Conservation (phyloP, 805 yeast species). For the Starmerella scarabaei region DNA sequence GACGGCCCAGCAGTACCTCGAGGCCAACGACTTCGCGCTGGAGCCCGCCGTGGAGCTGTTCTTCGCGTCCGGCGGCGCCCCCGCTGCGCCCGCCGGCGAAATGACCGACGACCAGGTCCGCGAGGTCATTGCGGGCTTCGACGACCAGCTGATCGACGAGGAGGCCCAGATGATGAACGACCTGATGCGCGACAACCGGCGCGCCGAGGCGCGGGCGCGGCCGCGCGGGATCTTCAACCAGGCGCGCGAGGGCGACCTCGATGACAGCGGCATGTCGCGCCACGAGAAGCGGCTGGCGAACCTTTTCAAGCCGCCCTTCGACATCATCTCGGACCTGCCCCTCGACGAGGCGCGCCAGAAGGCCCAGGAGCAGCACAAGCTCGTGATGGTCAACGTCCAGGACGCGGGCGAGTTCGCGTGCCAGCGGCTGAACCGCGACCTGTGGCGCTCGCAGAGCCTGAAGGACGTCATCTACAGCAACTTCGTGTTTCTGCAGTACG, state of each 20-base stretch:
- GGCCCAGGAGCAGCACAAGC: conserved; percentile 54
- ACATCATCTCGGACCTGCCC: conserved; percentile 53
- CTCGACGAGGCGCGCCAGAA: conserved; percentile 60
- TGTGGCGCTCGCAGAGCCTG: conserved; percentile 65
- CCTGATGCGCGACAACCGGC: conserved; percentile 17
- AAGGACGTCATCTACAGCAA: conserved; percentile 51
- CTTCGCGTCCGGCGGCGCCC: conserved; percentile 44
- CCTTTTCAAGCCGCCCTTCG: conserved; percentile 88
- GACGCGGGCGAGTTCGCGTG: conserved; percentile 75
- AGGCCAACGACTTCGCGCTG: conserved; percentile 61
- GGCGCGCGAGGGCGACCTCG: conserved; percentile 18
- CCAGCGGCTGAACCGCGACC: conserved; percentile 81
- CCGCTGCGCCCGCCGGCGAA: conserved; percentile 18
- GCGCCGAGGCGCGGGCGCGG: conserved; percentile 15
- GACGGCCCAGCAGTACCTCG: conserved; percentile 63
- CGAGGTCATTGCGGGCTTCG: conserved; percentile 63
- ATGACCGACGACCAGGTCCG: conserved; percentile 43
- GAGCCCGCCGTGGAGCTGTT: conserved; percentile 76
- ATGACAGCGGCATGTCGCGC: conserved; percentile 9
- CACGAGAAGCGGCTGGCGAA: conserved; percentile 54
- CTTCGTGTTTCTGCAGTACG: conserved; percentile 79
- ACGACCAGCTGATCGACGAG: conserved; percentile 60
- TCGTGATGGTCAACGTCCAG: conserved; percentile 83
- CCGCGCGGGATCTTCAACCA: conserved; percentile 43
- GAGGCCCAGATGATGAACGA: conserved; percentile 19